Conservation (phyloP, 2,329 filamentous ascomycete species). For the Teratosphaeriaceae sp. region DNA sequence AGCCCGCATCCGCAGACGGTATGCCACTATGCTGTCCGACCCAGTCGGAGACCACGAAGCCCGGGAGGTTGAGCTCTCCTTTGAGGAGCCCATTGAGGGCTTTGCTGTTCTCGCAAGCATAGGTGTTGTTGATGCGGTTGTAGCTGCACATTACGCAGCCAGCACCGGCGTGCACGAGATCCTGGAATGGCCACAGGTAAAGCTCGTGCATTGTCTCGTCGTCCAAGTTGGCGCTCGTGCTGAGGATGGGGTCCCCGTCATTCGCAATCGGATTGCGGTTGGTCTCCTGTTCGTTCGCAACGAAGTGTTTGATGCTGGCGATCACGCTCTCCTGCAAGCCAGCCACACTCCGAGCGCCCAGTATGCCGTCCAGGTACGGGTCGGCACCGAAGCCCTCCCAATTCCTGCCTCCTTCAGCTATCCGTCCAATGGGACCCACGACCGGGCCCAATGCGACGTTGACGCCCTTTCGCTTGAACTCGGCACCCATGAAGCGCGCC, state of each 20-base stretch:
- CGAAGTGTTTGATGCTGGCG: slow-evolving; percentile 51
- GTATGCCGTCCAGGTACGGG: slow-evolving; percentile 54
- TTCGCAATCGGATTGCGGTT: slow-evolving; percentile 39
- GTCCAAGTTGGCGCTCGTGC: slow-evolving; percentile 49
- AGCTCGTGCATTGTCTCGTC: slow-evolving; percentile 64
- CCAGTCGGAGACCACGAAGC: slow-evolving; percentile 67
- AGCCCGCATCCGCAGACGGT: slow-evolving; percentile 52
- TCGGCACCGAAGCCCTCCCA: slow-evolving; percentile 71
- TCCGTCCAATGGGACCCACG: slow-evolving; percentile 62
- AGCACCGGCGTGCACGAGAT: slow-evolving; percentile 41
- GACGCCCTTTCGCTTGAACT: slow-evolving; percentile 47
- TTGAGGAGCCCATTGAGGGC: slow-evolving; percentile 64
- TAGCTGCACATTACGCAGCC: slow-evolving; percentile 37
- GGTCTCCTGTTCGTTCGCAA: slow-evolving; percentile 50
- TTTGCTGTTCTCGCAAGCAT: slow-evolving; percentile 65
- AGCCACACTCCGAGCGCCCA: slow-evolving; percentile 45
- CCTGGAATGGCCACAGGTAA: slow-evolving; percentile 51
- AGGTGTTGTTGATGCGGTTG: slow-evolving; percentile 29
- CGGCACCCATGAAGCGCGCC: slow-evolving; percentile 48
- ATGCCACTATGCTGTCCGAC: slow-evolving; percentile 55
- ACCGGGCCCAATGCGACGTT: slow-evolving; percentile 64
- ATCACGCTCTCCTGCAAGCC: slow-evolving; percentile 55
- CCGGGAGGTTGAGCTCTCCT: slow-evolving; percentile 67
- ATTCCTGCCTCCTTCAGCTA: slow-evolving; percentile 60
- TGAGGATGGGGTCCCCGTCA: slow-evolving; percentile 17